Conservation (phyloP, 2,329 filamentous ascomycete genomes). For the Apiospora sp. region DNA sequence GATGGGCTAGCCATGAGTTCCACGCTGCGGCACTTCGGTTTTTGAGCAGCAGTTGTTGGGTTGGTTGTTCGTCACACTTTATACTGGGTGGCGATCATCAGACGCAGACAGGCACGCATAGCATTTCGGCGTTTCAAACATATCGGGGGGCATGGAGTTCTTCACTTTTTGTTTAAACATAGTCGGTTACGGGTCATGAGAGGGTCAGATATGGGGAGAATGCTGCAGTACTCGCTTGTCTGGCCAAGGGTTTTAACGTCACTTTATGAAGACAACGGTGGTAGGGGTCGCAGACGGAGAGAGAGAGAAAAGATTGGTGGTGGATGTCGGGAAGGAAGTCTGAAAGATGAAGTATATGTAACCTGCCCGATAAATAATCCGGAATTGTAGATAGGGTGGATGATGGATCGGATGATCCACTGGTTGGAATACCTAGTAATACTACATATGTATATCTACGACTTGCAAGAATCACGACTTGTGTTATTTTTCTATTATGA, state of each 20-base stretch:
- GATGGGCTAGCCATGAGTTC: neutral
- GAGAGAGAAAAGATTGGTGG: neutral
- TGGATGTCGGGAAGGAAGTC: neutral
- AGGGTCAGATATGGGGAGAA: constrained; percentile 2
- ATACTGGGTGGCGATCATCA: neutral
- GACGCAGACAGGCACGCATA: constrained; percentile 7
- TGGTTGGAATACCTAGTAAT: constrained; percentile 4
- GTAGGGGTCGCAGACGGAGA: neutral
- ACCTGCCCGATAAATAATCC: neutral
- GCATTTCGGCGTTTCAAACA: constrained; percentile 15
- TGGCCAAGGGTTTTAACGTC: constrained; percentile 4
- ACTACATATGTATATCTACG: constrained; percentile 1
- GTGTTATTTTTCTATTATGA: neutral
- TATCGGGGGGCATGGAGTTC: constrained; percentile 12
- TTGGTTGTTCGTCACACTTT: neutral
- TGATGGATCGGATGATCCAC: constrained; percentile 1
- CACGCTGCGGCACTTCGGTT: neutral
- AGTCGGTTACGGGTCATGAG: neutral
- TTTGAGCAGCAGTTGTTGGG: neutral
- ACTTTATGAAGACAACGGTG: constrained; percentile 1
- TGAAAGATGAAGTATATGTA: neutral
- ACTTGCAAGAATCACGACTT: neutral
- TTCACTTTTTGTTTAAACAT: neutral
- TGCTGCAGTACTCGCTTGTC: constrained; percentile 6
- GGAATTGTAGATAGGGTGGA: neutral